Evolutionary conservation across 495 filamentous ascomycete species (phyloP).

Genomic region (Aspergillus conjunctus): DNA sequence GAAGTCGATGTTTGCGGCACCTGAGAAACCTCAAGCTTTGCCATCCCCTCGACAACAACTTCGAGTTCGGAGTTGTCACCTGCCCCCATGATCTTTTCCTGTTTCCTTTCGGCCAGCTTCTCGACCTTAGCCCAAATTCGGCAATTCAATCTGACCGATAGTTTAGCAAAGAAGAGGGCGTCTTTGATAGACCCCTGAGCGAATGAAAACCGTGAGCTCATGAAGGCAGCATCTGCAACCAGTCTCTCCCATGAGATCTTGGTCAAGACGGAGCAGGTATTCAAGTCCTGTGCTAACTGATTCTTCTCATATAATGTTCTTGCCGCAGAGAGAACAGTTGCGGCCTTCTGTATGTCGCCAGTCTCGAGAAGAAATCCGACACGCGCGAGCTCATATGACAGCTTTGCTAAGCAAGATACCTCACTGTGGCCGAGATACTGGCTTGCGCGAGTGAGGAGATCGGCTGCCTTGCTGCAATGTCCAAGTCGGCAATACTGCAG

Average conservation of each 20-base stretch:
- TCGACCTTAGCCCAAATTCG: slow-evolving; percentile 73
- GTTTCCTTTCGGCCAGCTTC: slow-evolving; percentile 43
- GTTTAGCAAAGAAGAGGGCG: slow-evolving; percentile 66
- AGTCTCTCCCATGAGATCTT: slow-evolving; percentile 50
- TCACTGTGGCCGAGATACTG: slow-evolving; percentile 44
- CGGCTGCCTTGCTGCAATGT: slow-evolving; percentile 71
- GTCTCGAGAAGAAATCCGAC: slow-evolving; percentile 74
- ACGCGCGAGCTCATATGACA: slow-evolving; percentile 67
- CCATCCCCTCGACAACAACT: slow-evolving; percentile 45
- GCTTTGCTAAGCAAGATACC: slow-evolving; percentile 43
- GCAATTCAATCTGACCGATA: slow-evolving; percentile 65
- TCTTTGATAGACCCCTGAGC: slow-evolving; percentile 63
- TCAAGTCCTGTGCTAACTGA: slow-evolving; percentile 35
- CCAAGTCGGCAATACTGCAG: slow-evolving; percentile 77
- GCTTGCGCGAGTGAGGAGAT: slow-evolving; percentile 61
- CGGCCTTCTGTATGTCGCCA: slow-evolving; percentile 62
- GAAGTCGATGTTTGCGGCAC: slow-evolving; percentile 29
- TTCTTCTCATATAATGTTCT: slow-evolving; percentile 40
- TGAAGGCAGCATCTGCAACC: slow-evolving; percentile 54
- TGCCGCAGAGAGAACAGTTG: slow-evolving; percentile 33
- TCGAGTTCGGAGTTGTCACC: slow-evolving; percentile 40
- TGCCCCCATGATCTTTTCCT: slow-evolving; percentile 30
- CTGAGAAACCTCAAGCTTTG: slow-evolving; percentile 45
- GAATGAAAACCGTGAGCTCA: slow-evolving; percentile 65
- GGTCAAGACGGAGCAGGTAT: slow-evolving; percentile 29